phyloP scores from a whole-genome alignment of 2,329 filamentous ascomycete species.

The Cryphonectria naterciae region DNA sequence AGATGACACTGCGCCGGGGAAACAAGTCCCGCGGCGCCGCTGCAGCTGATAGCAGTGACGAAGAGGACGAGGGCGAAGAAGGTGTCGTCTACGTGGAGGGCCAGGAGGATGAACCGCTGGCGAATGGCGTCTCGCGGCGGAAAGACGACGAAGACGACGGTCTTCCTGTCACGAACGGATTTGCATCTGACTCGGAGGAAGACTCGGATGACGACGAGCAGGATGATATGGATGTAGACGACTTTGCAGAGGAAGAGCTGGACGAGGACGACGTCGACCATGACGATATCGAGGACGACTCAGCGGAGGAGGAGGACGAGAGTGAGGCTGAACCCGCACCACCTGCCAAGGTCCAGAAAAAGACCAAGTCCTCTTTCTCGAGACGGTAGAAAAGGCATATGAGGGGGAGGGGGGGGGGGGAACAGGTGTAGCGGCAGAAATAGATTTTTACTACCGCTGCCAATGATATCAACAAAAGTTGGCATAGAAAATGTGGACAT shows the following conservation, averaged over 20 bases:
- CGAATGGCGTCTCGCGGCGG: constrained; percentile 44
- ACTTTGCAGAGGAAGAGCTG: constrained; percentile 33
- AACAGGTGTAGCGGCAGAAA: background rate
- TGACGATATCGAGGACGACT: constrained; percentile 40
- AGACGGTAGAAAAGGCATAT: constrained; percentile 31
- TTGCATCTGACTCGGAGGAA: constrained; percentile 64
- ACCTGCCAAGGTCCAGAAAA: constrained; percentile 43
- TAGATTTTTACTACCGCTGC: background rate
- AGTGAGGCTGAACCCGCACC: constrained; percentile 38
- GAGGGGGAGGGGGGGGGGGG: background rate
- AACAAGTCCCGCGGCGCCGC: constrained; percentile 52
- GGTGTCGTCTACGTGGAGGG: constrained; percentile 87
- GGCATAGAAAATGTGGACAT: background rate
- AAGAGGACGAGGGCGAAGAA: constrained; percentile 66
- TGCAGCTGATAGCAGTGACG: constrained; percentile 57
- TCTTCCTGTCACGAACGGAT: constrained; percentile 57
- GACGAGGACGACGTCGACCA: constrained; percentile 42
- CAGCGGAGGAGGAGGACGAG: constrained; percentile 39
- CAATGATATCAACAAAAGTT: background rate
- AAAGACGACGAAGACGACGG: constrained; percentile 64
- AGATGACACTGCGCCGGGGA: constrained; percentile 75
- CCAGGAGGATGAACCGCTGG: constrained; percentile 60
- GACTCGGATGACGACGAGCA: constrained; percentile 56
- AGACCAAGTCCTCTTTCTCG: constrained; percentile 34
- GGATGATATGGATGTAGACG: constrained; percentile 37